Base-by-base conservation (phyloP, 768 basidiomycete species). In the Amanita pseudoporphyria region DNA sequence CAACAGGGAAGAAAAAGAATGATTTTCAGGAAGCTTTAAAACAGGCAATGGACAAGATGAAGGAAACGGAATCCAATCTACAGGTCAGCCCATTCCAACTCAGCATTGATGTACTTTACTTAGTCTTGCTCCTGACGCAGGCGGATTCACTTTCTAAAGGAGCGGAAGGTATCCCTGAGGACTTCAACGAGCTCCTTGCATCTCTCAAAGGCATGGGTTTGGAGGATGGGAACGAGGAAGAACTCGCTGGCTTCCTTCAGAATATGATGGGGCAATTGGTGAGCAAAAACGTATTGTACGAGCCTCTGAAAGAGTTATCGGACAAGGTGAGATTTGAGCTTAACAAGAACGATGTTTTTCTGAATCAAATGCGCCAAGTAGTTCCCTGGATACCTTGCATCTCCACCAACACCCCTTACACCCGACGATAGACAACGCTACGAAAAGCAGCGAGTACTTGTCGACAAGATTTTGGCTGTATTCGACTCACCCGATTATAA, bases 231-330 rank as follows among this genome's bases (percentile, higher is more conserved):
- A 21, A 43, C 32, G 77, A 79, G 1, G 71, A 71, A 0, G 77
- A 81, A 21, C 60, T 92, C 12, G 76, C 83, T 37, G 77, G 72
- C 1, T 67, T 91, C 53, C 71, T 95, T 7, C 88, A 93, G 61
- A 75, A 62, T 21, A 85, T 94, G 78, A 88, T 91, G 87, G 67
- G 73, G 18, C 78, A 84, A 62, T 70, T 91, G 21, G 82, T 90
- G 81, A 78, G 75, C 67, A 86, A 88, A 58, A 86, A 89, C 0
- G 70, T 91, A 2, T 66, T 94, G n/a, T 84, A 92, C 55, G 88
- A 91, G 39, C 91, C 92, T 0, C 60, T 94, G 51, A 87, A 86
- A 56, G 91, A 95, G 60, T 65, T 95, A 18, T 66, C 72, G 13
- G 78, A 82, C 13, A 83, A 84, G 61, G 87, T 84, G 53, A 28